A percentile compares a stretch with the other conserved stretches of the same genome.
phyloP scores from a whole-genome alignment of 1,284 basidiomycete genomes.

The Malassezia psittaci region DNA sequence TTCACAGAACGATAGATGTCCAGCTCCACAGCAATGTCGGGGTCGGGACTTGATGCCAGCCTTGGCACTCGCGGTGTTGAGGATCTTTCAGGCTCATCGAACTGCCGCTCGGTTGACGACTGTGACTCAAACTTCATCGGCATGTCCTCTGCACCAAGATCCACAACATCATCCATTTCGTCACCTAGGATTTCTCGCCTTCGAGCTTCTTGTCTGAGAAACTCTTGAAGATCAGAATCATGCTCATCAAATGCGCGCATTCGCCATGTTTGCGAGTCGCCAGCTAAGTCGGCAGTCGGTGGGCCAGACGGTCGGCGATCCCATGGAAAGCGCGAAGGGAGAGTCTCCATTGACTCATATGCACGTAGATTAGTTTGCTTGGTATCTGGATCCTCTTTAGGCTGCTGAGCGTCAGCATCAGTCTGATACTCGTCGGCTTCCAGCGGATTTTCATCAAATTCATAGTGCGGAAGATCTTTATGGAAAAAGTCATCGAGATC shows the following conservation, averaged over 20 bases:
- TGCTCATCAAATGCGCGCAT: neutral
- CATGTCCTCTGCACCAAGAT: neutral
- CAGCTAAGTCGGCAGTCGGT: neutral
- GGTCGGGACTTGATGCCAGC: neutral
- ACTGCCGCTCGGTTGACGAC: neutral
- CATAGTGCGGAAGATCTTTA: conserved; percentile 27
- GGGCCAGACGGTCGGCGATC: neutral
- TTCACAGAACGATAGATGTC: conserved; percentile 19
- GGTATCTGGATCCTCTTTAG: too few relatives aligned
- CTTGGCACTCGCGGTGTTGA: neutral
- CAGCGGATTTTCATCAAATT: neutral
- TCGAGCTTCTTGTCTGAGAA: conserved; percentile 2
- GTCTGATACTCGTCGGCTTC: neutral
- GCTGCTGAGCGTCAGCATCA: neutral
- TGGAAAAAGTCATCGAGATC: conserved; percentile 39
- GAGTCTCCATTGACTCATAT: too few relatives aligned
- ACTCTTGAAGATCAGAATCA: conserved; percentile 1
- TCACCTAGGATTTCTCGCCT: conserved; percentile 2
- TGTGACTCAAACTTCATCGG: neutral
- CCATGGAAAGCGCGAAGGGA: too few relatives aligned
- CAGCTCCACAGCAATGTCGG: conserved; percentile 11
- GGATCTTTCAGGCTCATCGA: neutral
- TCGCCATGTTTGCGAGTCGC: neutral
- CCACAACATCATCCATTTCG: conserved; percentile 4
- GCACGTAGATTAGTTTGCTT: too few relatives aligned